Base-by-base conservation (phyloP, 2,329 filamentous ascomycete species). In the Zymoseptoria tritici region DNA sequence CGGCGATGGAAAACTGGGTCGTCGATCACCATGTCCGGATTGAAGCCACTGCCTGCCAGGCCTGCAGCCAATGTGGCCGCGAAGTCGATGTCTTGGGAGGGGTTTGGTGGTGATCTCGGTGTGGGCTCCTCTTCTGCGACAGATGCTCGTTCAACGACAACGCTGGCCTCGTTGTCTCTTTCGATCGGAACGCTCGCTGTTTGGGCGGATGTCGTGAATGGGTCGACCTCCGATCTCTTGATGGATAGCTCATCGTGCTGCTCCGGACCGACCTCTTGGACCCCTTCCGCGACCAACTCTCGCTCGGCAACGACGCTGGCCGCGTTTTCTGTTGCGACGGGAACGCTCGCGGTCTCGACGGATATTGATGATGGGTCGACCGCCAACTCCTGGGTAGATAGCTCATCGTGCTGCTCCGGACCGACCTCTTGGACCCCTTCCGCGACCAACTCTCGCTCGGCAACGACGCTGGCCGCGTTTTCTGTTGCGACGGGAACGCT, bases 41-140 rank as follows among this genome's bases (percentile, higher is more conserved):
- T 71, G 63, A 80, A 80, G 31, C 78, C 78, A 24, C 76, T 78
- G 55, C 77, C 74, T 59, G 75, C 71, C 13, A 80, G 65, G 29
- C 77, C 77, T 55, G 77, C 78, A 21, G 78, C 77, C 7, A 80
- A 67, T 4, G 77, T 76, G 4, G 77, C 78, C 22, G 78, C 76
- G 57, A 80, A 80, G 61, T 79, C 78, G 42, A 78, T 73, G 54
- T 79, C 75, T 8, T 66, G 65, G 9, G 69, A 62, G 22, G 57
- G 19, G 21, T 60, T 7, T 11, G 54, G n/a, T 19, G 54, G 13
- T 22, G 29, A 29, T 42, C 26, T 16, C 31, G 16, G 36, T 16
- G 6, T 46, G 36, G 13, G 3, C 16, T 16, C 36, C 36, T 7
- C 36, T 16, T 46, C 36, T 46, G 13, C 36, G 16, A 13, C 36